Conservation (phyloP, 2,329 filamentous ascomycete species). For the Plectosphaerella plurivora region DNA sequence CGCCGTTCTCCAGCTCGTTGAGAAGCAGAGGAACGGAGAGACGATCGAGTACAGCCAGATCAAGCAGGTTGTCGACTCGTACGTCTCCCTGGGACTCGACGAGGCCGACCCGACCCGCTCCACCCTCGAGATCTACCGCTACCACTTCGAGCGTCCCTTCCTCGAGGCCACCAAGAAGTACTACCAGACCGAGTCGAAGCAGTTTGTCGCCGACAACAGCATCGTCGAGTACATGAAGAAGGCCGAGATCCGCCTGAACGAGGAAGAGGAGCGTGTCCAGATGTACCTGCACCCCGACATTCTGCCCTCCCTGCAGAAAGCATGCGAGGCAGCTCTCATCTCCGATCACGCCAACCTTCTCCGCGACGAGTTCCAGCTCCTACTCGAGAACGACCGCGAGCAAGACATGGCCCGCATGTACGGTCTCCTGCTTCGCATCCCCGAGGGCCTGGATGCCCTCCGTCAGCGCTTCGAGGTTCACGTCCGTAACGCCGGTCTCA, state of each 20-base stretch:
- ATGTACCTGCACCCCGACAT: slow-evolving; percentile 93
- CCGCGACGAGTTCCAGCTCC: slow-evolving; percentile 89
- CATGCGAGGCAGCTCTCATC: slow-evolving; percentile 85
- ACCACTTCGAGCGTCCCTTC: slow-evolving; percentile 90
- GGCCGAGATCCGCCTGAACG: slow-evolving; percentile 80
- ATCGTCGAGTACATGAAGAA: slow-evolving; percentile 99
- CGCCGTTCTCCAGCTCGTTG: slow-evolving; percentile 88
- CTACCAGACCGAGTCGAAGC: slow-evolving; percentile 87
- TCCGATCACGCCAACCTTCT: slow-evolving; percentile 81
- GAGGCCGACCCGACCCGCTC: slow-evolving; percentile 91
- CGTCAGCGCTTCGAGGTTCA: slow-evolving; percentile 86
- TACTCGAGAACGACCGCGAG: slow-evolving; percentile 90
- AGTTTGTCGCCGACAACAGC: slow-evolving; percentile 93
- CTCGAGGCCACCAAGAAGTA: slow-evolving; percentile 78
- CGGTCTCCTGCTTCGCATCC: slow-evolving; percentile 80
- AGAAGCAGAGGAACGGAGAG: slow-evolving; percentile 95
- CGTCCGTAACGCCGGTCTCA: slow-evolving; percentile 82
- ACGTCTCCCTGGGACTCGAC: slow-evolving; percentile 90
- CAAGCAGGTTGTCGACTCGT: slow-evolving; percentile 94
- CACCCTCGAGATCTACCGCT: slow-evolving; percentile 90
- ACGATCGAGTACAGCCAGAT: slow-evolving; percentile 97
- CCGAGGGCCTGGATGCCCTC: slow-evolving; percentile 85
- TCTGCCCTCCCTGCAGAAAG: slow-evolving; percentile 74
- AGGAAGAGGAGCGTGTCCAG: slow-evolving; percentile 90
- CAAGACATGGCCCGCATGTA: slow-evolving; percentile 98